Conservation (phyloP, 208 protist species). For the Crithidia fasciculata region DNA sequence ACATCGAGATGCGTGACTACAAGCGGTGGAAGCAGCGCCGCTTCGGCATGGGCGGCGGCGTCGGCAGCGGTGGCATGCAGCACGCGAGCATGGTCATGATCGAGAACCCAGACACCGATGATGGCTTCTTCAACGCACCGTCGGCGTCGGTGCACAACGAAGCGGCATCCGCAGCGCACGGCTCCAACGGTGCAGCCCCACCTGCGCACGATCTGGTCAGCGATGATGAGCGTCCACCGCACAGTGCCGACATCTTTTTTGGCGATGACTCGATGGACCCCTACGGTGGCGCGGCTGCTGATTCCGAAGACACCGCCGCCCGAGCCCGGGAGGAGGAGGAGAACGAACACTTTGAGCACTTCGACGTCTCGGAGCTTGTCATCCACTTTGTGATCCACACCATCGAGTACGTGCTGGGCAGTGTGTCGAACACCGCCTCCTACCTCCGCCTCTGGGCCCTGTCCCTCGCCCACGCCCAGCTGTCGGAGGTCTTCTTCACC, state of each 20-base stretch:
- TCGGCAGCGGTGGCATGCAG: background rate
- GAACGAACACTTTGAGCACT: constrained; percentile 49
- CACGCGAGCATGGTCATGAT: constrained; percentile 21
- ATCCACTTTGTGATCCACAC: constrained; percentile 99
- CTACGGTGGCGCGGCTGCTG: constrained; percentile 4
- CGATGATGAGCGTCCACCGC: constrained; percentile 22
- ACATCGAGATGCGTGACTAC: constrained; percentile 68
- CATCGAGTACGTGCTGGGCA: constrained; percentile 99
- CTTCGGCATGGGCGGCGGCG: background rate
- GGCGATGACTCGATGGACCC: constrained; percentile 16
- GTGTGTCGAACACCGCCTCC: constrained; percentile 99
- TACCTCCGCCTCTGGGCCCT: constrained; percentile 99
- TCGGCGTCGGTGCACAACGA: constrained; percentile 8
- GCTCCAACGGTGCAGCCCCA: background rate
- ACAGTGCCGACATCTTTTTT: constrained; percentile 14
- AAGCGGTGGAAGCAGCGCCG: constrained; percentile 39
- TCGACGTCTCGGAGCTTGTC: constrained; percentile 95
- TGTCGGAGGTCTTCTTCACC: constrained; percentile 93
- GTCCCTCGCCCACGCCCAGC: constrained; percentile 98
- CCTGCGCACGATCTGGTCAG: constrained; percentile 14
- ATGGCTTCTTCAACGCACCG: constrained; percentile 31
- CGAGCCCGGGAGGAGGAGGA: constrained; percentile 22
- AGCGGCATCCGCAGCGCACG: background rate
- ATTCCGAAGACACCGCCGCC: background rate
- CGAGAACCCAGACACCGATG: constrained; percentile 11